Evolutionary conservation across 805 yeast species (phyloP).

Genomic region (Dipodascus geniculatus): DNA sequence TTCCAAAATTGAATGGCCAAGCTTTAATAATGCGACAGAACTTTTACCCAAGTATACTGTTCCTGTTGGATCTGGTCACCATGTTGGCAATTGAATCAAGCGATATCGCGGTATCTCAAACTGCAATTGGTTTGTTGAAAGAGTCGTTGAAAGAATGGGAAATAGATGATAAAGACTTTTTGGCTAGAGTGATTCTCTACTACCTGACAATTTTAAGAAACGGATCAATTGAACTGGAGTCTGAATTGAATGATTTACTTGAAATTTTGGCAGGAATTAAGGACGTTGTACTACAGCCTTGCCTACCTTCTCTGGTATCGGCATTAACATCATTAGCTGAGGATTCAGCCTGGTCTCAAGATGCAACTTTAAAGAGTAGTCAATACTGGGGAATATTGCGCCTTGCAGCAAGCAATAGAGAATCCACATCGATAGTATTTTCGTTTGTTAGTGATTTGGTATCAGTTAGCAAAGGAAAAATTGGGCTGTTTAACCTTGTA

Average conservation of each 20-base stretch:
- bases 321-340: slow-evolving; percentile 10
- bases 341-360: slow-evolving; percentile 10
- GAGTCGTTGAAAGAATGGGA: slow-evolving; percentile 12
- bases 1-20: slow-evolving; percentile 7
- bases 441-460: slow-evolving; percentile 6
- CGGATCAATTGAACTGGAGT: slow-evolving; percentile 3
- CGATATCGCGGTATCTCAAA: slow-evolving; percentile 5
- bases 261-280: slow-evolving; percentile 5
- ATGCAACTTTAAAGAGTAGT: slow-evolving; percentile 39
- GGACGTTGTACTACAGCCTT: slow-evolving; percentile 6
- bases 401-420: slow-evolving; percentile 34
- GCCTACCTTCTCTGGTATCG: slow-evolving; percentile 4
- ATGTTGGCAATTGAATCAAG: slow-evolving; percentile 11
- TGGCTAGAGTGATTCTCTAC: slow-evolving; percentile 31
- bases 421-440: slow-evolving; percentile 24
- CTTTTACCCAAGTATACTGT: slow-evolving; percentile 20
- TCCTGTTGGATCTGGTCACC: slow-evolving; percentile 20
- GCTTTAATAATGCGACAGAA: slow-evolving; percentile 14
- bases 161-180: slow-evolving; percentile 11
- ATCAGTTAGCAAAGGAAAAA: slow-evolving; percentile 3
- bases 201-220: slow-evolving; percentile 21
- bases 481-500: slow-evolving; percentile 12
- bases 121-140: slow-evolving; percentile 5
- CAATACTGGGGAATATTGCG: slow-evolving; percentile 46
- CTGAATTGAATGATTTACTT: slow-evolving; percentile 2